Conservation (phyloP, 2,329 filamentous ascomycete species). For the Thelonectria blattea region DNA sequence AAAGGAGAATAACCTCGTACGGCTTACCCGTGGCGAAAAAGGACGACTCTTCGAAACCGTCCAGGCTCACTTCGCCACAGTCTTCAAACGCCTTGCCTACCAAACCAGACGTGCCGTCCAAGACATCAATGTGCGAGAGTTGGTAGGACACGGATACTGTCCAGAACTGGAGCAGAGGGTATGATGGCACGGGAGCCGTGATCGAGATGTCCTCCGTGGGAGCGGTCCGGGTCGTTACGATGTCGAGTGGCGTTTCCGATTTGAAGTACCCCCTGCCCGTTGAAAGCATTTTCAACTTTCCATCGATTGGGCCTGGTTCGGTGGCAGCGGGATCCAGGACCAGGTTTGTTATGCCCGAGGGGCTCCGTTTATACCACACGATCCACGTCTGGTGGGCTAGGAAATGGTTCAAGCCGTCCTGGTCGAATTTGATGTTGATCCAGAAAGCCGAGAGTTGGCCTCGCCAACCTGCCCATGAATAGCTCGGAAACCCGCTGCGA, state of each 20-base stretch:
- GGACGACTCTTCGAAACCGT: conserved; percentile 17
- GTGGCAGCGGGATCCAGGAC: conserved; percentile 14
- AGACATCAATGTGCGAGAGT: conserved; percentile 4
- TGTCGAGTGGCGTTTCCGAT: background rate
- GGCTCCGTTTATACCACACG: conserved; percentile 22
- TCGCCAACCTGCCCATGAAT: conserved; percentile 23
- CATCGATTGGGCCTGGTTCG: background rate
- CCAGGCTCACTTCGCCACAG: conserved; percentile 4
- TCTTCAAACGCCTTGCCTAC: background rate
- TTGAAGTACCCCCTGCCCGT: background rate
- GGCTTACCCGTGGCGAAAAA: background rate
- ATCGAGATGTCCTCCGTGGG: background rate
- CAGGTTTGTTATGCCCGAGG: background rate
- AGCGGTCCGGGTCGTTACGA: background rate
- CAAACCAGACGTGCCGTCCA: background rate
- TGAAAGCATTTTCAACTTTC: background rate
- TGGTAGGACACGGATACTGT: conserved; percentile 15
- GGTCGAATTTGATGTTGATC: background rate
- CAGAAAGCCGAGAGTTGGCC: background rate
- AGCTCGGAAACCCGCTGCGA: conserved; percentile 17
- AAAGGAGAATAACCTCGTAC: conserved; percentile 16
- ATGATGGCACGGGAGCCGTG: background rate
- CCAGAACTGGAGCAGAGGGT: conserved; percentile 25
- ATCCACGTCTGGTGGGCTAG: conserved; percentile 17
- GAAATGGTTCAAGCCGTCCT: background rate